phyloP scores from a whole-genome alignment of 495 filamentous ascomycete species.

The Clohesyomyces aquaticus region DNA sequence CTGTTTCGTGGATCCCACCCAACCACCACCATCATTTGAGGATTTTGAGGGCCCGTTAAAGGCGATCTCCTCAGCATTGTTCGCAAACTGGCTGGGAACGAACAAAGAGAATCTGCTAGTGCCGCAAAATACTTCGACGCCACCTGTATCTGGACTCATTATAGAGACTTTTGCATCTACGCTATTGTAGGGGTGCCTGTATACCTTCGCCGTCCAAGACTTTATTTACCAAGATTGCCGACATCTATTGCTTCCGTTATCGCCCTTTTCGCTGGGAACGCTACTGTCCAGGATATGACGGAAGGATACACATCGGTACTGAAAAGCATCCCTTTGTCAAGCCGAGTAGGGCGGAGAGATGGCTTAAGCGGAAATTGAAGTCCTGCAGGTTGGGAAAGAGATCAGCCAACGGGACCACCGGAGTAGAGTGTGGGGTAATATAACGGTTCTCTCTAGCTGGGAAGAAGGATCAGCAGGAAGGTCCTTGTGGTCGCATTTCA shows the following conservation, averaged over 20 bases:
- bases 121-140: neutral
- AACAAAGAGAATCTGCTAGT: constrained; percentile 43
- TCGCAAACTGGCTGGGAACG: constrained; percentile 45
- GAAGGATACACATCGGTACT: constrained; percentile 49
- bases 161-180: constrained; percentile 42
- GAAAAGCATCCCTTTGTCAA: constrained; percentile 40
- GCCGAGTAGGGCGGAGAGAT: neutral
- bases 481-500: too few species aligned
- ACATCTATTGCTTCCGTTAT: constrained; percentile 50
- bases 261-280: constrained; percentile 32
- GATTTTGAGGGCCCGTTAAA: constrained; percentile 30
- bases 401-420: too few species aligned
- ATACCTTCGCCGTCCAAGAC: constrained; percentile 42
- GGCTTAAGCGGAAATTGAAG: constrained; percentile 1
- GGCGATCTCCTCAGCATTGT: constrained; percentile 44
- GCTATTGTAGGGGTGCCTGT: constrained; percentile 46
- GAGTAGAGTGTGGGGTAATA: too few species aligned
- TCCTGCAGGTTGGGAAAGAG: too few species aligned
- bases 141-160: constrained; percentile 46
- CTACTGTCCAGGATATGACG: constrained; percentile 25
- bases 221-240: constrained; percentile 49
- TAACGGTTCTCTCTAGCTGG: too few species aligned
- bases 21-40: constrained; percentile 37
- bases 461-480: too few species aligned
- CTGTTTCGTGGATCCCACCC: constrained; percentile 43